A percentile compares a stretch with the other conserved stretches of the same genome.
Conservation (phyloP, 768 basidiomycete genomes). For the Tulasnella sp. region DNA sequence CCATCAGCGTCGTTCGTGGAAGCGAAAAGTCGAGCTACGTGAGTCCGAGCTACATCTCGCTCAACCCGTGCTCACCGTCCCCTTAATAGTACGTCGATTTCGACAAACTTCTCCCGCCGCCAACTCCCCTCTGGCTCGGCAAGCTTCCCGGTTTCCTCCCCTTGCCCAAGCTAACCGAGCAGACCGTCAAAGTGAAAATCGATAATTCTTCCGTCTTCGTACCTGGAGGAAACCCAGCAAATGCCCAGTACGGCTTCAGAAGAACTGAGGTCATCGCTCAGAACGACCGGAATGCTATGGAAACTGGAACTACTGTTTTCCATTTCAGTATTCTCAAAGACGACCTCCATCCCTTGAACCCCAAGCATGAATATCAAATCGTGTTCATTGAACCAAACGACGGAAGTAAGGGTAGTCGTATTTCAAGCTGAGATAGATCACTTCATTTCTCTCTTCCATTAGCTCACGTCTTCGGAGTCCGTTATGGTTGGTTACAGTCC, state of each 20-base stretch:
- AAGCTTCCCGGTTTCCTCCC: conserved; percentile 21
- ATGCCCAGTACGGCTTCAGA: conserved; percentile 29
- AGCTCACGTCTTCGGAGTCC: conserved; percentile 55
- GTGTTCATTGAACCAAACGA: conserved; percentile 61
- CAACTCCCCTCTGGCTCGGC: conserved; percentile 52
- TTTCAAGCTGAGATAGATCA: background rate
- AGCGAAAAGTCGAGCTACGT: conserved; percentile 50
- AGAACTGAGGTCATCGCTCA: conserved; percentile 52
- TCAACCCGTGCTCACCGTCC: background rate
- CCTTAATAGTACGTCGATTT: conserved; percentile 19
- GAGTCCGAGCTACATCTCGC: conserved; percentile 29
- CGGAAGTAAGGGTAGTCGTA: conserved; percentile 35
- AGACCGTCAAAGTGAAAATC: conserved; percentile 51
- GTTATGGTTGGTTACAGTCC: conserved; percentile 44
- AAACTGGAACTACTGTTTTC: conserved; percentile 28
- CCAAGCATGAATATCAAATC: conserved; percentile 30
- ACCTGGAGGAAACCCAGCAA: conserved; percentile 30
- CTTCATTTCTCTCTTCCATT: background rate
- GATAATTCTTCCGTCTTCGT: conserved; percentile 37
- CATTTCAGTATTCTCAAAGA: conserved; percentile 29
- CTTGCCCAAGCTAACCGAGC: conserved; percentile 40
- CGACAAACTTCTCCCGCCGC: conserved; percentile 30
- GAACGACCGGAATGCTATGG: conserved; percentile 35
- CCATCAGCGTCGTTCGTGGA: conserved; percentile 53
- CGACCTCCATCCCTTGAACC: conserved; percentile 24